Evolutionary conservation across 257 asterid species (phyloP).

Genomic region (Penstemon newberryi): DNA sequence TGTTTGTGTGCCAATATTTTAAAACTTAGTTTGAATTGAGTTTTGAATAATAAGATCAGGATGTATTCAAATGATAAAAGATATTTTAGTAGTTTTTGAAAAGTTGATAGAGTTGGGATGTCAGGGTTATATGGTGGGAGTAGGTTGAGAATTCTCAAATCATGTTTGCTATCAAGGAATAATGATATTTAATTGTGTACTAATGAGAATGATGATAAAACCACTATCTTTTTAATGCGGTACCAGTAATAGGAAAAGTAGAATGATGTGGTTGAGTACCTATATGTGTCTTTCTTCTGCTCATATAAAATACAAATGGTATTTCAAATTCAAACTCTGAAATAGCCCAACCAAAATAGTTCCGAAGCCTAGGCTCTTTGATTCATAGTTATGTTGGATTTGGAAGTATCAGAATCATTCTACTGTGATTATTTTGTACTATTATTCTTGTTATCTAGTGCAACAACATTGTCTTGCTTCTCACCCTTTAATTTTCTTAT

Average conservation of each 20-base stretch:
- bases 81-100: no score
- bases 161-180: not conserved
- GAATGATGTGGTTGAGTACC: not conserved
- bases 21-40: no score
- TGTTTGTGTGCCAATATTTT: no score
- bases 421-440: not conserved
- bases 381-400: not conserved
- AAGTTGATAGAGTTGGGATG: no score
- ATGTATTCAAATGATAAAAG: no score
- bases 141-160: not conserved
- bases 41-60: no score
- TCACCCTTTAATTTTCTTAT: slow-evolving; percentile 28
- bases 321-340: not conserved
- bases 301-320: not conserved
- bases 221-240: no score
- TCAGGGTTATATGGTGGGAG: no score
- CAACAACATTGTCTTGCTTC: slow-evolving; percentile 1
- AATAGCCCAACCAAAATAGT: not conserved
- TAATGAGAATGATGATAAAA: no score
- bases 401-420: not conserved
- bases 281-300: not conserved
- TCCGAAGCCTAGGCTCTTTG: not conserved
- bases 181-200: not conserved
- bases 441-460: not conserved
- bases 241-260: no score